Evolutionary conservation across 1,284 basidiomycete species (phyloP), one percentile per base, ranked within the genome.

Genomic region (Ustilago lituana): DNA sequence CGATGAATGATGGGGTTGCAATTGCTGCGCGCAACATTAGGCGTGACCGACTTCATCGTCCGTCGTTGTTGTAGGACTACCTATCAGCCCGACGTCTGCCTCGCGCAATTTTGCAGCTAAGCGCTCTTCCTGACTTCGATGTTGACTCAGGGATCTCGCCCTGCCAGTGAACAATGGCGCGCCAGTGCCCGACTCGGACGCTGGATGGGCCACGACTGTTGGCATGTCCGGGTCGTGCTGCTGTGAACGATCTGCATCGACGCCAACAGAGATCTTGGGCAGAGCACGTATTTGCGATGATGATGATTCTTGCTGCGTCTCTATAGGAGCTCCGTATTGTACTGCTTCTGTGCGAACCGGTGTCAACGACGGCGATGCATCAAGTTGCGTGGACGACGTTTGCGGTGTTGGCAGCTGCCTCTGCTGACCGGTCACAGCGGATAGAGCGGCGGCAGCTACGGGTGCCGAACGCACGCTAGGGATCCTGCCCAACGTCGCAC

Each of bases 51-150:
- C 53, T 10, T 60, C 61, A 35, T 68, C 59, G 15, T 62, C 65
- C 20, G 46, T 59, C 4, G 56, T 45, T 14, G 51, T 58, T 5
- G 62, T 73, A 8, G 71, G 71, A 33, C 62, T 66, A n/a, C 71
- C 71, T 11, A 73, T 49, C 38, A 73, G 38, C 9, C 71, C 71
- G 32, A 73, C 51, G 36, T 73, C 71, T 1, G 71, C 71, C 39
- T 73, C 71, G n/a, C 71, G 58, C 62, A 73, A 49, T 48, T 52
- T 70, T 12, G 66, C 71, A 22, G 62, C 62, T 14, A 73, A 33
- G 4, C 59, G 49, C 35, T 73, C 71, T 17, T 70, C 66, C 24
- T 58, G 65, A 41, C 55, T 63, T 32, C 65, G 51, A 17, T 55
- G 35, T 37, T 52, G 51, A 22, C 52, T 58, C 23, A 32, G 37